Percentiles rank a stretch among this genome's conserved stretches.
Conservation (phyloP, 2,329 filamentous ascomycete species). For the Aureobasidium sp. region DNA sequence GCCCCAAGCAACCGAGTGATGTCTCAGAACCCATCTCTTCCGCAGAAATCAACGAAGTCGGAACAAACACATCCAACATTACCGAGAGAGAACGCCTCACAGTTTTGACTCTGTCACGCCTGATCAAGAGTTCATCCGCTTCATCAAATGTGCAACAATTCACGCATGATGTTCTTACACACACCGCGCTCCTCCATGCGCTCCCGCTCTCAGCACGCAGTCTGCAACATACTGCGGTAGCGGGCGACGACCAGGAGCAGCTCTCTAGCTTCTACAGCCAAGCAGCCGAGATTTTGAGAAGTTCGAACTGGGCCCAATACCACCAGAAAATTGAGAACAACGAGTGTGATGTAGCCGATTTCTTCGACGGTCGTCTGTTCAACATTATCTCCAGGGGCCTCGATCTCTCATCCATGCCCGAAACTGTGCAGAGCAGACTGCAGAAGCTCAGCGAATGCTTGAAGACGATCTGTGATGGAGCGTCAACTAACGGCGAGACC, state of each 20-base stretch:
- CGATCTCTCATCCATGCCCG: neutral
- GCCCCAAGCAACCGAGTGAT: neutral
- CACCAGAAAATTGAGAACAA: slow-evolving; percentile 14
- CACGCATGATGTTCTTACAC: slow-evolving; percentile 18
- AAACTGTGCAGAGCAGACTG: neutral
- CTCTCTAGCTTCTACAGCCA: slow-evolving; percentile 28
- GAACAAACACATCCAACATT: slow-evolving; percentile 4
- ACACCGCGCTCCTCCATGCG: slow-evolving; percentile 22
- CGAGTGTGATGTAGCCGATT: slow-evolving; percentile 42
- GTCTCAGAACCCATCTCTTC: neutral
- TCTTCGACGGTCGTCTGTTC: slow-evolving; percentile 47
- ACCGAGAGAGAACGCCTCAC: slow-evolving; percentile 21
- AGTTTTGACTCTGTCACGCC: slow-evolving; percentile 17
- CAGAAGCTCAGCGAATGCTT: neutral
- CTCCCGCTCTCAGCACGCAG: slow-evolving; percentile 23
- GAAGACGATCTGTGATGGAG: neutral
- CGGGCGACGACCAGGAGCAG: slow-evolving; percentile 14
- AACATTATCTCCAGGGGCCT: slow-evolving; percentile 16
- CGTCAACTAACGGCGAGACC: neutral
- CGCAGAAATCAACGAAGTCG: neutral
- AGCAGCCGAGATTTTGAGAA: slow-evolving; percentile 29
- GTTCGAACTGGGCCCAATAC: slow-evolving; percentile 27
- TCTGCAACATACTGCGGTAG: slow-evolving; percentile 14
- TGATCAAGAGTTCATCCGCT: slow-evolving; percentile 10
- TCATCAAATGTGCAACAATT: neutral